Base-by-base conservation (phyloP, 2,329 filamentous ascomycete genomes). In the Colletotrichum salicis region DNA sequence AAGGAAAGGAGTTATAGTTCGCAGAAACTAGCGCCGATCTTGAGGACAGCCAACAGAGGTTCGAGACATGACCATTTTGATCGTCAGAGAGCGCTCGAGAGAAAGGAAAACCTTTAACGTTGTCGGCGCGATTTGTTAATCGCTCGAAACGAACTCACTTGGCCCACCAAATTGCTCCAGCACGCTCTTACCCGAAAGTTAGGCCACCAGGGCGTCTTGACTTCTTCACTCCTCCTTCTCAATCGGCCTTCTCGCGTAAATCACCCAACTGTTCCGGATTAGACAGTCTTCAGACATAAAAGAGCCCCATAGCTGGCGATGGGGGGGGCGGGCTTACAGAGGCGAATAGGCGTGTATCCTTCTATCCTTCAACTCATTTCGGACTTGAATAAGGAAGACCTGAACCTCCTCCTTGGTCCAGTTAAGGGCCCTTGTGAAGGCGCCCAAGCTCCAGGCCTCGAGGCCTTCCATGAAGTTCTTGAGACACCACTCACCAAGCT, bases 401-500 rank as follows among this genome's bases (percentile, higher is more conserved):
- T 80, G 75, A 19, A 80, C 77, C 41, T 78, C 78, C 60, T 80
- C 77, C 7, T 58, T 27, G 1, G 75, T 70, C 79, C 78, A 79
- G 31, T 75, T 77, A 19, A 81, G 67, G 22, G 72, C 75, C 63
- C 77, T 76, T 6, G 76, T 79, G 27, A 80, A 77, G 1, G 79
- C 68, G 2, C 70, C 72, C 55, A 78, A 76, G 12, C 77, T 79
- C 19, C 79, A 75, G 24, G 75, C 78, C 27, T 80, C 76, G 24
- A 80, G 72, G 15, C 76, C 78, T 29, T 80, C 76, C 15, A 80
- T 65, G 33, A 79, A 76, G 55, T 80, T 81, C 35, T 76, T 75
- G 74, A 80, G 77, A 64, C 78, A 75, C 76, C 78, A 76, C 54
- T 74, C 67, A 48, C 82, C 82, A 31, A 83, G 74, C 63, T 79